Base-by-base conservation (phyloP, 2,329 filamentous ascomycete species). In the Fusarium verrucosum region DNA sequence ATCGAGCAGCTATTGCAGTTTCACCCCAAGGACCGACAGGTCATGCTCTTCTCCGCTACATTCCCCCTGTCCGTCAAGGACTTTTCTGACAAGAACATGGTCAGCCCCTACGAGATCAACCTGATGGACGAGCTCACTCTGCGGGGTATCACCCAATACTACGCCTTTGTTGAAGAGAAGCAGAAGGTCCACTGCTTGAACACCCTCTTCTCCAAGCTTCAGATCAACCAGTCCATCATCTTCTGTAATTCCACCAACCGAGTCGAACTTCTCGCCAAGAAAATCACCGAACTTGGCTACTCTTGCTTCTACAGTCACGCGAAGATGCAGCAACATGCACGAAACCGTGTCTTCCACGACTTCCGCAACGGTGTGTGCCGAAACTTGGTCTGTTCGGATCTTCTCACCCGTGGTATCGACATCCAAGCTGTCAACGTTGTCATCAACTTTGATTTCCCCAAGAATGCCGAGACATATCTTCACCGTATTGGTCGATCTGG, bases 191-290 rank as follows among this genome's bases (percentile, higher is more conserved):
- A 99, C 81, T 99, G 95, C 78, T 82, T 99, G 68, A 99, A 99
- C 82, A 99, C 95, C 1, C 89, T 99, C 65, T 99, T 99, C 83
- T 97, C 94, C 71, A 97, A 97, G 80, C 88, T 99, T 16, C 94
- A 99, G 80, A 99, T 99, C 82, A 99, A 99, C 81, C 95, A 99
- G 82, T 99, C 96, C 64, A 99, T 99, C 82, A 99, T 99, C 77
- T 99, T 99, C 83, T 99, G 95, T 82, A 99, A 99, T 80, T 99
- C 95, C 36, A 99, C 95, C 50, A 98, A 98, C 78, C 92, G 95
- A 68, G 95, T 99, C 61, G 95, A 99, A 80, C 85, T 99, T 50
- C 87, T 99, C 23, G 95, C 95, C 46, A 99, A 99, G 85, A 99
- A 99, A 80, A 99, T 99, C 74, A 99, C 96, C 43, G 96, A 99